These are phyloP conservation scores for Pelargonium australe DNA, from an alignment of 441 rosid genomes.

Conservation along the genomic window DNA sequence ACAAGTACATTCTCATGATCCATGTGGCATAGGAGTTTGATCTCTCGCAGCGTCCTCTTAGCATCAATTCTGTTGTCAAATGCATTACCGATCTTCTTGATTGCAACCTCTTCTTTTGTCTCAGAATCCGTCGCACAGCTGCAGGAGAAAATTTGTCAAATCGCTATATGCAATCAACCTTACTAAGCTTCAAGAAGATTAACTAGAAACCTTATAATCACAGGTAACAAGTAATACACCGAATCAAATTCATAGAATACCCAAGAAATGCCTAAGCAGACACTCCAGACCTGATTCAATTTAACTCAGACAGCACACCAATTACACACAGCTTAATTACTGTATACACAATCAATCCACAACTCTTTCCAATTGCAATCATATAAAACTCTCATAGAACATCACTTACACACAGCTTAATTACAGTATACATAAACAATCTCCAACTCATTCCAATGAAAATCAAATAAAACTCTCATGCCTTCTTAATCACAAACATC, in stretches of 20 bases:
- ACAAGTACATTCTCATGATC: constrained; percentile 73
- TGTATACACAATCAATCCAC: neutral
- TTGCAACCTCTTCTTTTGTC: constrained; percentile 90
- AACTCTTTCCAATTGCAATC: too few relatives aligned
- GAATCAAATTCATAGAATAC: neutral
- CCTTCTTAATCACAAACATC: neutral
- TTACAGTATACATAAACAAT: neutral
- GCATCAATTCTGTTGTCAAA: constrained; percentile 59
- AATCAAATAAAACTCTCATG: neutral
- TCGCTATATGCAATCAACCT: neutral
- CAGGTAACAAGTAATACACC: neutral
- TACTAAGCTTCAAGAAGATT: neutral
- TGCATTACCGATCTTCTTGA: constrained; percentile 96
- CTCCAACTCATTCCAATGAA: neutral
- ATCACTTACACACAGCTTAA: neutral
- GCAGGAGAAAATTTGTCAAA: constrained; percentile 15
- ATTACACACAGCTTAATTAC: neutral
- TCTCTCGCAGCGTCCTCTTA: constrained; percentile 87
- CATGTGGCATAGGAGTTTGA: constrained; percentile 94
- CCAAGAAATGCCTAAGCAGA: neutral
- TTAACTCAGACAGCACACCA: neutral
- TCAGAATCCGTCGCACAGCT: constrained; percentile 87
- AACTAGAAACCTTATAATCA: neutral
- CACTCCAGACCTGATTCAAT: neutral
- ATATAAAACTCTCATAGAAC: neutral